Base-by-base conservation (phyloP, 2,329 filamentous ascomycete genomes). In the Phialophora macrospora region DNA sequence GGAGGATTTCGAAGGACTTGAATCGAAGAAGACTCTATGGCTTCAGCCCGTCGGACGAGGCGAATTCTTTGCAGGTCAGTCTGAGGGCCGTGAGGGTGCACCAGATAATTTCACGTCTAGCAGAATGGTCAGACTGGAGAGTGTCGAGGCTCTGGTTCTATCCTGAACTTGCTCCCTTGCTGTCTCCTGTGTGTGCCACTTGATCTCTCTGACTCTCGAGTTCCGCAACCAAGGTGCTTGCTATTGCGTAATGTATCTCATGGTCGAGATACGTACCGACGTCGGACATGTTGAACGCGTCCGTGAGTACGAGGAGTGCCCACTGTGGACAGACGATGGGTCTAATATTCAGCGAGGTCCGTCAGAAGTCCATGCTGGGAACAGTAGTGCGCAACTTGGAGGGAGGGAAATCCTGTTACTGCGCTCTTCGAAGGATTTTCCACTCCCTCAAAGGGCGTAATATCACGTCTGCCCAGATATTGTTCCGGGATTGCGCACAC, bases 221-320 rank as follows among this genome's bases (percentile, higher is more conserved):
- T n/a, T 58, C 55, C 2, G 32, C n/a, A 24, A 58, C 24, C 55
- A 58, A 30, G 12, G 26, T 34, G 17, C n/a, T 41, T 41, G n/a
- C 55, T 44, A 58, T 41, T 34, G 44, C 44, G 55, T 58, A 58
- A 11, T 58, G 32, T 11, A 46, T 58, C 22, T 58, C 55, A 14
- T 34, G 20, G 20, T 11, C 24, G 38, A 58, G 34, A 46, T n/a
- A 14, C 8, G 22, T 30, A 24, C 14, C 26, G 14, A 9, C 4
- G 14, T 9, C 11, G 5, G 34, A n/a, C 22, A 46, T 58, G n/a
- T 46, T 58, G 30, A 38, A 20, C 1, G 17, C 32, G 20, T 20
- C 30, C 9, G 14, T 28, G 6, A 12, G 6, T 24, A 14, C 2
- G 17, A 12, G 14, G 14, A 4, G 32, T 12, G n/a, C 2, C 4